Evolutionary conservation across 441 rosid species (phyloP).

Genomic region (Pelargonium citronellum): DNA sequence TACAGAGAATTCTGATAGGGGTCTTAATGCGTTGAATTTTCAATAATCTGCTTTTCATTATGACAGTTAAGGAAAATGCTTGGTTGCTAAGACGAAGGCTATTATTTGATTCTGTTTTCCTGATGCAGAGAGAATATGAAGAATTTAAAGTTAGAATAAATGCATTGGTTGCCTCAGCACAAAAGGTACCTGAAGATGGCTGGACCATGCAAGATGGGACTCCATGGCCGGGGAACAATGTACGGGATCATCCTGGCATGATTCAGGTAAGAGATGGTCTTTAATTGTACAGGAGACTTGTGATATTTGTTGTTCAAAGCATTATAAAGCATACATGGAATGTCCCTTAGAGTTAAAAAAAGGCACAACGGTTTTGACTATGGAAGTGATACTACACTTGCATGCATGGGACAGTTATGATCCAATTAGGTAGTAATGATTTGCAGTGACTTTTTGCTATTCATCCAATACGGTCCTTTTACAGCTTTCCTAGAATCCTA

Average conservation of each 20-base stretch:
- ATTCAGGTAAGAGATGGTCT: slow-evolving; percentile 56
- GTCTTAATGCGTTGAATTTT: not conserved
- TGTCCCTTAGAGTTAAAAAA: too few relatives aligned
- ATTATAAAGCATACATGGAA: not conserved
- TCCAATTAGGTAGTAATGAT: not conserved
- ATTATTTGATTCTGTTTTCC: slow-evolving; percentile 10
- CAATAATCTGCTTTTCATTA: not conserved
- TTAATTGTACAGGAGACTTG: not conserved
- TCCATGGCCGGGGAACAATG: slow-evolving; percentile 93
- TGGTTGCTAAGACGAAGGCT: not conserved
- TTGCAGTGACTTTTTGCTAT: too few relatives aligned
- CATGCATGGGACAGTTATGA: not conserved
- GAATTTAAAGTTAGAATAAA: slow-evolving; percentile 82
- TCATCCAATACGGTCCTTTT: too few relatives aligned
- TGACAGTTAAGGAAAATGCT: not conserved
- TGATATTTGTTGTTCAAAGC: not conserved
- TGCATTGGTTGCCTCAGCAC: slow-evolving; percentile 77
- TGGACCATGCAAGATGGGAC: slow-evolving; percentile 99
- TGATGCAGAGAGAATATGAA: slow-evolving; percentile 84
- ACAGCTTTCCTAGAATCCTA: too few relatives aligned
- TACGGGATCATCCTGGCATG: slow-evolving; percentile 97
- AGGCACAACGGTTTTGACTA: too few relatives aligned
- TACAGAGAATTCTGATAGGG: not conserved
- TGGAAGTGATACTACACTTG: too few relatives aligned
- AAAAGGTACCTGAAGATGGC: slow-evolving; percentile 95